These are phyloP conservation scores for Botryotinia calthae DNA, from an alignment of 2,329 filamentous ascomycete species.

Conservation along the genomic window DNA sequence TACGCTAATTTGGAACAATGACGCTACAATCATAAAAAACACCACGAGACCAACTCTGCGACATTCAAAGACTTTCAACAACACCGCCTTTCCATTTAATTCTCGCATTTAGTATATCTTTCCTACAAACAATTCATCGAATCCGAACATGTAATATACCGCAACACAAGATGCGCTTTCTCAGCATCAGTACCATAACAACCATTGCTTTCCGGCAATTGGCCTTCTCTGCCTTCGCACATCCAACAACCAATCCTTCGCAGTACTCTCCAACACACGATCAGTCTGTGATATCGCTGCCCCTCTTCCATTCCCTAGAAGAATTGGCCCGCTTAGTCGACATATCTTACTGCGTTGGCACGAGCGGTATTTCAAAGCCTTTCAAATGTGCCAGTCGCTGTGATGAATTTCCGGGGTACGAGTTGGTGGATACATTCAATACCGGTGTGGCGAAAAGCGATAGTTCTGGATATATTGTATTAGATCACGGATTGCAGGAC, in stretches of 20 bases:
- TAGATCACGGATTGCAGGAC: slow-evolving; percentile 62
- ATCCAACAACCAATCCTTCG: slow-evolving; percentile 10
- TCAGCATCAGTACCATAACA: slow-evolving; percentile 26
- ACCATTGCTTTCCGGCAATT: slow-evolving; percentile 5
- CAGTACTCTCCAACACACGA: slow-evolving; percentile 30
- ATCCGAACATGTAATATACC: slow-evolving; percentile 29
- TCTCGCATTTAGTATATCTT: neutral
- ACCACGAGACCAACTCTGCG: slow-evolving; percentile 2
- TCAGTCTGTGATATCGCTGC: slow-evolving; percentile 48
- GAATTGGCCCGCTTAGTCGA: slow-evolving; percentile 89
- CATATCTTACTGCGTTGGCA: slow-evolving; percentile 87
- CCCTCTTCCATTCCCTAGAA: slow-evolving; percentile 78
- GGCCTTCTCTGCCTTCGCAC: neutral
- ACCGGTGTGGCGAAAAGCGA: slow-evolving; percentile 84
- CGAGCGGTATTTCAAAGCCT: slow-evolving; percentile 74
- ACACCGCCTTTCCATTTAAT: neutral
- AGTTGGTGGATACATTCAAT: slow-evolving; percentile 81
- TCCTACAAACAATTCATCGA: neutral
- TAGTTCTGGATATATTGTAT: slow-evolving; percentile 87
- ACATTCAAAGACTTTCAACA: neutral
- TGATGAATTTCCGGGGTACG: slow-evolving; percentile 74
- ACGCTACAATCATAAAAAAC: neutral
- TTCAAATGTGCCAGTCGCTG: slow-evolving; percentile 86
- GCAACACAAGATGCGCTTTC: slow-evolving; percentile 31
- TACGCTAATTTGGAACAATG: neutral